Evolutionary conservation across 371 early-diverging fungal species (phyloP), one percentile per base, ranked within the genome.

Genomic region (Mucor plumbeus): DNA sequence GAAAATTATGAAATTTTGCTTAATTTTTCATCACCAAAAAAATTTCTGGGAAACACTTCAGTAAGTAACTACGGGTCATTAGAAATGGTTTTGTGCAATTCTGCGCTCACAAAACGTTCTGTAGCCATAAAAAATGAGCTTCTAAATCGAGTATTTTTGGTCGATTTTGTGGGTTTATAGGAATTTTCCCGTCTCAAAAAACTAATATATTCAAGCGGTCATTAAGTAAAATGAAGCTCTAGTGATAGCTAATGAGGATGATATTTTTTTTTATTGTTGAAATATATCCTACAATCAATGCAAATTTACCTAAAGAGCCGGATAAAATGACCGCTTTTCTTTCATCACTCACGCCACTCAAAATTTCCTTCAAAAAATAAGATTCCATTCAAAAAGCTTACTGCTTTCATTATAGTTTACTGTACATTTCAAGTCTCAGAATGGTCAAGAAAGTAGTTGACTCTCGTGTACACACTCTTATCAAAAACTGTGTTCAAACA

Each of bases 361-460:
- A 50, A 50, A 50, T 50, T 50, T 50, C 26, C 19, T 50, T 50
- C 26, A 50, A 50, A 50, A 21, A 21, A 11, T 21, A 21, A 19
- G 17, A 50, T 21, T 21, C 11, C 44, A 15, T 50, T 26, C 21
- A 0, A 41, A 9, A 4, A 9, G 26, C 48, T 7, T 21, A 26
- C 26, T 26, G 26, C 26, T 26, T 26, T 26, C 26, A 26, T 26
- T 26, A 26, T 26, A 26, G 26, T 26, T 26, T 26, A 26, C 26
- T 26, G 26, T 26, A 26, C 26, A 26, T 26, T 26, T 26, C 26
- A 26, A 26, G 26, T 26, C 26, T 26, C 26, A 26, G 8, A 21
- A 94, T 94, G 94, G 93, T 92, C 54, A 91, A 91, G 71, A 94
- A 94, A 76, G 91, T 83, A 61, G 92, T 99, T 56, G 99, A 99